Evolutionary conservation across 1,284 basidiomycete species (phyloP).

Genomic region (Ustilago esculenta): DNA sequence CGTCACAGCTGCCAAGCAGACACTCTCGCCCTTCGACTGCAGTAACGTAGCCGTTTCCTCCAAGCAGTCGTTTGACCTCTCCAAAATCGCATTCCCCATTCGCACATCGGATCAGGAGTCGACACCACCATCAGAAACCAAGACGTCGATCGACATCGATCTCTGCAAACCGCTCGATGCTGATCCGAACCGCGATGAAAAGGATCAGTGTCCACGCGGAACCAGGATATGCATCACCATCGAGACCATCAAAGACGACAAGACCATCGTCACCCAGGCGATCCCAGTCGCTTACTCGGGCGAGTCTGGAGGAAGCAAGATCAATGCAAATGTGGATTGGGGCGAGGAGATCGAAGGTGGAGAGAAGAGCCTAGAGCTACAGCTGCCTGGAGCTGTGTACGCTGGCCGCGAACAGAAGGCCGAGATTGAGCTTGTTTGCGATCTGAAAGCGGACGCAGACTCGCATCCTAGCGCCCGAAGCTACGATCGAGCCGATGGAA

Average conservation of each 20-base stretch:
- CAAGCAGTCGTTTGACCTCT: conserved; percentile 40
- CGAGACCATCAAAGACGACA: conserved; percentile 45
- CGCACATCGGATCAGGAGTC: conserved; percentile 37
- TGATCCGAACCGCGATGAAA: conserved; percentile 25
- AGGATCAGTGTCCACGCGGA: conserved; percentile 48
- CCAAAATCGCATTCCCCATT: conserved; percentile 44
- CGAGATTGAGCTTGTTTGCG: conserved; percentile 50
- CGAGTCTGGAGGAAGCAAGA: conserved; percentile 33
- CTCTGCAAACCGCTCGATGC: conserved; percentile 44
- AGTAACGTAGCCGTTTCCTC: conserved; percentile 33
- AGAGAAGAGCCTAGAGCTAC: conserved; percentile 46
- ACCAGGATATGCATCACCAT: conserved; percentile 53
- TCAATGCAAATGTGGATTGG: conserved; percentile 44
- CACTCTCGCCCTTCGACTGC: conserved; percentile 46
- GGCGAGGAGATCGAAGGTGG: conserved; percentile 43
- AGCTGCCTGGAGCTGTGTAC: conserved; percentile 34
- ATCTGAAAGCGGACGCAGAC: conserved; percentile 34
- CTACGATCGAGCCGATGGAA: conserved; percentile 41
- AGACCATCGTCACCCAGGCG: conserved; percentile 42
- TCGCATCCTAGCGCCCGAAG: conserved; percentile 33
- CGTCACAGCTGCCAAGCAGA: conserved; percentile 25
- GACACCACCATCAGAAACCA: conserved; percentile 44
- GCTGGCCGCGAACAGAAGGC: conserved; percentile 37
- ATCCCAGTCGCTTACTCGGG: conserved; percentile 51
- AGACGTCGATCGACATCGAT: conserved; percentile 43